Conservation (phyloP, 2,329 filamentous ascomycete genomes). For the Cladobotryum mycophilum region DNA sequence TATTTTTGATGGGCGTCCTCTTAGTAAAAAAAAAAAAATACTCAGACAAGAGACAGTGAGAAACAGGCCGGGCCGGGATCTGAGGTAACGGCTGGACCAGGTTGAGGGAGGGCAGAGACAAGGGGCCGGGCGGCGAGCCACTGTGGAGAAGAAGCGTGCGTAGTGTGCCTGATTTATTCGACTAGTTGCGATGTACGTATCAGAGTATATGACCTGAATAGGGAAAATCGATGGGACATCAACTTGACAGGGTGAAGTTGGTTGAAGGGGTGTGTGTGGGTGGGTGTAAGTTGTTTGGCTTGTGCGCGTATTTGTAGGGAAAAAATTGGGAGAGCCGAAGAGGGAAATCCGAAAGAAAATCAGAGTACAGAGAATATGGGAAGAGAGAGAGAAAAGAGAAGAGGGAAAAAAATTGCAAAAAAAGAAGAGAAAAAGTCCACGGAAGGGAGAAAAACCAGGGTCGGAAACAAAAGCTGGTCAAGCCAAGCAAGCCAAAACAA, state of each 20-base stretch:
- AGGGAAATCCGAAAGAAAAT: too few relatives aligned
- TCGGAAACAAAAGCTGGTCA: neutral
- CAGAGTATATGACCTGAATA: constrained; percentile 18
- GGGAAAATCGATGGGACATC: constrained; percentile 14
- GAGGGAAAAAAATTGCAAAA: neutral
- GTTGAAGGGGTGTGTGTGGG: constrained; percentile 6
- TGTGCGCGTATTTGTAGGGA: constrained; percentile 1
- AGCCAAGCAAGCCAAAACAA: neutral
- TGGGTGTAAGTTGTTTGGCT: neutral
- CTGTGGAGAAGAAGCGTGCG: constrained; percentile 14
- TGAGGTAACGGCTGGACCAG: constrained; percentile 10
- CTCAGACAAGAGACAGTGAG: constrained; percentile 8
- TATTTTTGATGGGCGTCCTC: too few relatives aligned
- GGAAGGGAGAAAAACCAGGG: neutral
- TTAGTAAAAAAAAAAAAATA: constrained; percentile 1
- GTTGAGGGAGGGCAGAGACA: constrained; percentile 6
- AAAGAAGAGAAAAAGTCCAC: neutral
- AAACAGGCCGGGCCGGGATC: constrained; percentile 1
- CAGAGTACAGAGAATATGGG: neutral
- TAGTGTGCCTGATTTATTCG: constrained; percentile 12
- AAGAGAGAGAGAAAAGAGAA: neutral
- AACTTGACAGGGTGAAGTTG: constrained; percentile 9
- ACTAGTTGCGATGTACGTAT: constrained; percentile 12
- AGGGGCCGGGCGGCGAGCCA: constrained; percentile 16
- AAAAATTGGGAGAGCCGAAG: too few relatives aligned